These are phyloP conservation scores for Ophiostoma sp. DNA, from an alignment of 2,329 filamentous ascomycete species.

Conservation along the genomic window DNA sequence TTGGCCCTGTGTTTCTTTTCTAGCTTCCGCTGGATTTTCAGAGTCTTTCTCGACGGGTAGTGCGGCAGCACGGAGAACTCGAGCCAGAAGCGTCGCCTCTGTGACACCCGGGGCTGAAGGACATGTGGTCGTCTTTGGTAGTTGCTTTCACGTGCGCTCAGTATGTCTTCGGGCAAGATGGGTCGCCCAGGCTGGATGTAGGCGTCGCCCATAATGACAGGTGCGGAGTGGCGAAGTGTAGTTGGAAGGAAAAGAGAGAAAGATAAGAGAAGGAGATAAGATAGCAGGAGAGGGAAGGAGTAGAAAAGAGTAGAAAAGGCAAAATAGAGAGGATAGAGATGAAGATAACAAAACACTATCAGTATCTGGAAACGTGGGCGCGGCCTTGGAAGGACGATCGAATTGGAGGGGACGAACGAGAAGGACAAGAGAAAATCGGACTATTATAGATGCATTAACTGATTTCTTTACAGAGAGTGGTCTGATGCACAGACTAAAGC, in stretches of 20 bases:
- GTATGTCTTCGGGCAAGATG: background rate
- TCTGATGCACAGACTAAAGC: background rate
- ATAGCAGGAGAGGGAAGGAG: background rate
- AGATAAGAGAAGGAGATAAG: background rate
- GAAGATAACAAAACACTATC: constrained; percentile 1
- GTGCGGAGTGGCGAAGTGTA: background rate
- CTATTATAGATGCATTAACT: too few relatives aligned
- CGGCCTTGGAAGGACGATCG: background rate
- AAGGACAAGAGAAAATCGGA: background rate
- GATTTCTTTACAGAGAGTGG: background rate
- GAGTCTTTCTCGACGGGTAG: constrained; percentile 29
- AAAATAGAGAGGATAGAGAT: background rate
- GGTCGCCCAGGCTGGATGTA: background rate
- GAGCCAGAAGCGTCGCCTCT: constrained; percentile 37
- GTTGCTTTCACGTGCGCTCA: constrained; percentile 4
- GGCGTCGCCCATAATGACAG: background rate
- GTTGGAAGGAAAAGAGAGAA: background rate
- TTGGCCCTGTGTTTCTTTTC: background rate
- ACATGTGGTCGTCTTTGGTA: background rate
- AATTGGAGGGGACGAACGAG: background rate
- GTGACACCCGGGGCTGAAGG: background rate
- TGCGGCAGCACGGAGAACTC: constrained; percentile 43
- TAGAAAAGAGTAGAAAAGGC: background rate
- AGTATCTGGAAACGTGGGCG: background rate
- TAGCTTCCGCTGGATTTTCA: constrained; percentile 23